Percentiles rank a stretch among this genome's conserved stretches.
Conservation (phyloP, 164 flowering plant genomes). For the Kingdonia uniflora region DNA sequence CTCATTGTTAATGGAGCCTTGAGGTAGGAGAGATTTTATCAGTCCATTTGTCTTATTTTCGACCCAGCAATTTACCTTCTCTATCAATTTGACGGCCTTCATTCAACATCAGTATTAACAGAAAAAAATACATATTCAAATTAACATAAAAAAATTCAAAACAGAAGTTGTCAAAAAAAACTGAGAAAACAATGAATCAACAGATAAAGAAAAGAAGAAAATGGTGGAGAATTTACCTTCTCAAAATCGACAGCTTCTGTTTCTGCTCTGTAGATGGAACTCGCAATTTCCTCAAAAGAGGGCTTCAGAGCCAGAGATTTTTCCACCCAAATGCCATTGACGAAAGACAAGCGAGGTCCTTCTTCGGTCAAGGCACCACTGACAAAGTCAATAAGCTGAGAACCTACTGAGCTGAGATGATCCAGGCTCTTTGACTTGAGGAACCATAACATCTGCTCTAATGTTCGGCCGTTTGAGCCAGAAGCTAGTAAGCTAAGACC, state of each 20-base stretch:
- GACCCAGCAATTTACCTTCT: background rate
- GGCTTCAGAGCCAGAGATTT: background rate
- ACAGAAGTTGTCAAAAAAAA: background rate
- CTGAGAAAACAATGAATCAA: background rate
- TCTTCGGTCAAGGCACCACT: background rate
- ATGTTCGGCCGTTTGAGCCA: background rate
- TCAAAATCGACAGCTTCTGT: background rate
- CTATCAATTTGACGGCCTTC: background rate
- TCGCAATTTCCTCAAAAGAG: background rate
- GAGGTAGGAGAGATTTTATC: background rate
- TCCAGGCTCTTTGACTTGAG: background rate
- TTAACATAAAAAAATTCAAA: too few relatives aligned
- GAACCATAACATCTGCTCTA: background rate
- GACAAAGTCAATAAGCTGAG: background rate
- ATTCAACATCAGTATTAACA: background rate
- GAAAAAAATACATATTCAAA: too few relatives aligned
- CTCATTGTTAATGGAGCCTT: background rate
- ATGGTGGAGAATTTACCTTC: too few relatives aligned
- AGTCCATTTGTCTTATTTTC: slow-evolving; percentile 6
- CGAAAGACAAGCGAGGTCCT: background rate
- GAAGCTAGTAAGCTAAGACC: background rate
- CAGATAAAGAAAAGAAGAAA: background rate
- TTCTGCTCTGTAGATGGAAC: background rate
- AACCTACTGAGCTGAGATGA: background rate
- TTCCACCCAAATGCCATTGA: slow-evolving; percentile 3